A percentile compares a stretch with the other conserved stretches of the same genome.
Evolutionary conservation across 108 stramenopile genomes (phyloP).

Genomic region (Nannochloropsis gaditana): DNA sequence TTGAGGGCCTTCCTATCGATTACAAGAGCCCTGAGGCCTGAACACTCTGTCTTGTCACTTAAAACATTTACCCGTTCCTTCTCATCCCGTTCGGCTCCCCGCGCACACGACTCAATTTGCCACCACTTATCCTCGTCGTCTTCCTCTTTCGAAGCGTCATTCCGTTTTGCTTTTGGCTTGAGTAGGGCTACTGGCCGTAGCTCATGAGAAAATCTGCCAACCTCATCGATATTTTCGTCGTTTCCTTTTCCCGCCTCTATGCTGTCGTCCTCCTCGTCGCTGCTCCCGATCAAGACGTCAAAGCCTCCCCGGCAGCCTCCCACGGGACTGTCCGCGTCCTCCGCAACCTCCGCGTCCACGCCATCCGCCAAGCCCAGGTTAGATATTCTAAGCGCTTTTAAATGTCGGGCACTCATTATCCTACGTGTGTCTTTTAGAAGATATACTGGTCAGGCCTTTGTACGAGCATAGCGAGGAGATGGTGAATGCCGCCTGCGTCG

Average conservation of each 20-base stretch:
- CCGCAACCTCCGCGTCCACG: background rate
- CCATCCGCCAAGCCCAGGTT: background rate
- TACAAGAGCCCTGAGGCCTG: background rate
- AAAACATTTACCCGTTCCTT: background rate
- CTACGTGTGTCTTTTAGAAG: no score
- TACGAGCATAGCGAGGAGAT: no score
- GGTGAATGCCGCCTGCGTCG: no score
- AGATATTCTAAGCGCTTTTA: background rate
- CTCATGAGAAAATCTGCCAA: background rate
- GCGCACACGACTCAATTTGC: background rate
- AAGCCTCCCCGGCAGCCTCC: background rate
- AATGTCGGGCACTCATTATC: background rate
- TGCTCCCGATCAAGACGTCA: background rate
- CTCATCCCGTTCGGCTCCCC: background rate
- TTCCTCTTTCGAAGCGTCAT: background rate
- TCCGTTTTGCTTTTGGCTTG: background rate
- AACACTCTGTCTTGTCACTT: no score
- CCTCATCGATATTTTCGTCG: background rate
- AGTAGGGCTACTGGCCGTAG: background rate
- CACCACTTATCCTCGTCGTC: background rate
- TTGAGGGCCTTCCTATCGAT: background rate
- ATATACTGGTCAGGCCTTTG: no score
- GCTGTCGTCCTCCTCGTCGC: background rate
- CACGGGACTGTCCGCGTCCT: background rate
- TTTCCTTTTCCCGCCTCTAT: background rate